These are phyloP conservation scores for Clonostachys chloroleuca DNA, from an alignment of 2,329 filamentous ascomycete species.

Conservation along the genomic window DNA sequence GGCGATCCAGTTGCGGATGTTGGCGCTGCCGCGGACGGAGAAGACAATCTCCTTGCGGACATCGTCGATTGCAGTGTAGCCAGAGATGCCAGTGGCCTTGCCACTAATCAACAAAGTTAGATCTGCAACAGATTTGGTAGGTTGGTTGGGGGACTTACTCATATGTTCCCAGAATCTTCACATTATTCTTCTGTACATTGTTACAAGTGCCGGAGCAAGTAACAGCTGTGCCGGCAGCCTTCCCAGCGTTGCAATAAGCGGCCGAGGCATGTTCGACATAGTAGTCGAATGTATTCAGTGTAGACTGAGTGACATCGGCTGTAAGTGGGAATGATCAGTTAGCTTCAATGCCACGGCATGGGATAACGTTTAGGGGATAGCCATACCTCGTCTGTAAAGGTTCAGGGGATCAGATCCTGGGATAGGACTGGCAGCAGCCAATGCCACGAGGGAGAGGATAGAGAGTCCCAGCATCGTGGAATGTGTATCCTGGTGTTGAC, in stretches of 20 bases:
- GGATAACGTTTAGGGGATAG: neutral
- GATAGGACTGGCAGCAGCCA: conserved; percentile 16
- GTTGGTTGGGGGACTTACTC: conserved; percentile 17
- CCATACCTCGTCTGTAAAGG: neutral
- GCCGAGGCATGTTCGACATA: conserved; percentile 48
- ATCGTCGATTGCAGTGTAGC: conserved; percentile 46
- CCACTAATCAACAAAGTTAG: conserved; percentile 20
- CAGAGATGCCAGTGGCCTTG: conserved; percentile 35
- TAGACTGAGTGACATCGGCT: conserved; percentile 14
- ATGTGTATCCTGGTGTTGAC: too few relatives aligned
- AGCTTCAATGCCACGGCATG: conserved; percentile 1
- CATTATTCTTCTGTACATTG: conserved; percentile 32
- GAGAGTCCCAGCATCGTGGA: conserved; percentile 12
- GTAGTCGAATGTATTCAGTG: conserved; percentile 35
- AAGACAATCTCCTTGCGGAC: conserved; percentile 50
- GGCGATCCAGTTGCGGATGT: conserved; percentile 57
- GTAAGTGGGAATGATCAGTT: neutral
- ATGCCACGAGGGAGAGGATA: conserved; percentile 15
- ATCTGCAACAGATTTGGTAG: neutral
- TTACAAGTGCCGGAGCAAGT: conserved; percentile 40
- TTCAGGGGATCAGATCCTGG: neutral
- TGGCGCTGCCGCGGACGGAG: conserved; percentile 53
- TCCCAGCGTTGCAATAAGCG: conserved; percentile 47
- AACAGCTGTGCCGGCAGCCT: conserved; percentile 27
- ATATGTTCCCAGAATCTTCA: conserved; percentile 36